phyloP scores from a whole-genome alignment of 2,329 filamentous ascomycete genomes.

The Curvularia lunata region DNA sequence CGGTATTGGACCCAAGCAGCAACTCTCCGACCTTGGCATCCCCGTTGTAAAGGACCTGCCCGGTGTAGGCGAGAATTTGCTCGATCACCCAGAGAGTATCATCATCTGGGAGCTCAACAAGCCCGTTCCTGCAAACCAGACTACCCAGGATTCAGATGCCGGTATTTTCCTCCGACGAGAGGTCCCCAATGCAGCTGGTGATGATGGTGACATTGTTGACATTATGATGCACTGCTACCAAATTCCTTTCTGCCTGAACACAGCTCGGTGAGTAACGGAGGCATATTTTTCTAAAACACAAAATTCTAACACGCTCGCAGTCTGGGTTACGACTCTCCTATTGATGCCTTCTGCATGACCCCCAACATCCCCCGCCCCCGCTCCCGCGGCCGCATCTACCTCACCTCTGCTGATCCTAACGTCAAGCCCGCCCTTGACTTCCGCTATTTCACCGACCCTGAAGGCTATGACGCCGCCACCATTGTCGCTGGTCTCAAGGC shows the following conservation, averaged over 20 bases:
- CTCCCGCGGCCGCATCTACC: conserved; percentile 77
- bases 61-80: conserved; percentile 68
- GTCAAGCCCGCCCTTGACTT: conserved; percentile 87
- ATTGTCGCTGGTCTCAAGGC: conserved; percentile 78
- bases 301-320: conserved; percentile 30
- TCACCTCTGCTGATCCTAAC: conserved; percentile 74
- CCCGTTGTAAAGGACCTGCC: conserved; percentile 66
- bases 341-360: conserved; percentile 90
- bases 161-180: conserved; percentile 87
- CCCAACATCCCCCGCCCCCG: conserved; percentile 87
- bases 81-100: conserved; percentile 70
- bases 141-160: conserved; percentile 89
- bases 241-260: conserved; percentile 90
- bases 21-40: conserved; percentile 55
- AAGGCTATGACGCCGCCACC: conserved; percentile 83
- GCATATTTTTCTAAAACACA: not conserved
- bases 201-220: conserved; percentile 78
- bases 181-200: conserved; percentile 68
- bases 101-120: conserved; percentile 81
- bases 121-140: conserved; percentile 78
- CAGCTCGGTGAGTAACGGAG: conserved; percentile 59
- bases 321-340: conserved; percentile 73
- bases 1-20: conserved; percentile 57
- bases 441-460: conserved; percentile 86
- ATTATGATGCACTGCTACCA: conserved; percentile 98